These are phyloP conservation scores for Sarcodon sp. DNA, from an alignment of 768 basidiomycete species.

Conservation along the genomic window DNA sequence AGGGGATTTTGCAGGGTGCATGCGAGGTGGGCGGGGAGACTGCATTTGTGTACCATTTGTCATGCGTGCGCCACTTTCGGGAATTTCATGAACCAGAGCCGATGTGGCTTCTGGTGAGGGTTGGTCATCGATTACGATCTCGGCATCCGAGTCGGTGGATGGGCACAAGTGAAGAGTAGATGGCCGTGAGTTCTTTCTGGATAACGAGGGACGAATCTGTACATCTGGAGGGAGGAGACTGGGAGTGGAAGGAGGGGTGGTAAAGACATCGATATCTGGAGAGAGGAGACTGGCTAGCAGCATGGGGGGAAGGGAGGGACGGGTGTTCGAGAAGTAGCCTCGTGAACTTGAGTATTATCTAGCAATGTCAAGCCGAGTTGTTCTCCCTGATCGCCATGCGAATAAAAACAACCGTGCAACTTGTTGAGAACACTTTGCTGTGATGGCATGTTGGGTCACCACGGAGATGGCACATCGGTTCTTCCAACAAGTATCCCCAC, in stretches of 20 bases:
- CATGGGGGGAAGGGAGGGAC: neutral
- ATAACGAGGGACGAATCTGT: conserved; percentile 23
- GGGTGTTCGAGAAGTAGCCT: too few relatives aligned
- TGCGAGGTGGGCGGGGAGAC: conserved; percentile 10
- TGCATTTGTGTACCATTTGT: conserved; percentile 8
- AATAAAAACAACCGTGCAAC: too few relatives aligned
- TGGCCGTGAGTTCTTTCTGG: conserved; percentile 21
- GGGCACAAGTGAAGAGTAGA: conserved; percentile 19
- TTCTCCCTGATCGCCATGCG: too few relatives aligned
- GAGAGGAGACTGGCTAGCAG: conserved; percentile 11
- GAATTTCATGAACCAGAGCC: neutral
- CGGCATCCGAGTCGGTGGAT: conserved; percentile 19
- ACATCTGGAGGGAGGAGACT: conserved; percentile 9
- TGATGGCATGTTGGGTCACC: too few relatives aligned
- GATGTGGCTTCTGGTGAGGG: conserved; percentile 13
- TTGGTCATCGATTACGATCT: conserved; percentile 22
- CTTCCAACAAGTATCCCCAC: too few relatives aligned
- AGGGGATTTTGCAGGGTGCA: conserved; percentile 46
- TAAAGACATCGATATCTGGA: conserved; percentile 26
- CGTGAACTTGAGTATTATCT: too few relatives aligned
- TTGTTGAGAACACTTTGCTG: too few relatives aligned
- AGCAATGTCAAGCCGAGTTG: too few relatives aligned
- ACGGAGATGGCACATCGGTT: too few relatives aligned
- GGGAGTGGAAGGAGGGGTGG: conserved; percentile 31
- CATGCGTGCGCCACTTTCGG: conserved; percentile 5